Percentiles rank a stretch among this genome's conserved stretches.
These are phyloP conservation scores for Cystofilobasidium macerans DNA, from an alignment of 768 basidiomycete genomes.

Conservation along the genomic window DNA sequence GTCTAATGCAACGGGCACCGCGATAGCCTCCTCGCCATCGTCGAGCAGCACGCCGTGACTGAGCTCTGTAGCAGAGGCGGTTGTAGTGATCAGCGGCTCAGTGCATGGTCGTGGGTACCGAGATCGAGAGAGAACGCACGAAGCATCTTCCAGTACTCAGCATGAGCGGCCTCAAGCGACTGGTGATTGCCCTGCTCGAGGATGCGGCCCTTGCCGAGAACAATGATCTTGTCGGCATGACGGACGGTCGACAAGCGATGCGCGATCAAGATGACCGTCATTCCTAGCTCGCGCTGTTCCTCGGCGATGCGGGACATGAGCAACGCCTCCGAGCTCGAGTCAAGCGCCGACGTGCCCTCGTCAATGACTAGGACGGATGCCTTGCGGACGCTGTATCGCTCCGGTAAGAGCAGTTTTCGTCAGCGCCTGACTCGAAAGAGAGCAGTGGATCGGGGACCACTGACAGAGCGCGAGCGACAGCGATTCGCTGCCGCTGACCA, in stretches of 20 bases:
- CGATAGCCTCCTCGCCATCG: constrained; percentile 4
- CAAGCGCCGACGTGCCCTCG: constrained; percentile 26
- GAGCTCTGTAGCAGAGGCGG: not conserved
- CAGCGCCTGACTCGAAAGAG: too few species aligned
- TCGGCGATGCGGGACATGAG: constrained; percentile 20
- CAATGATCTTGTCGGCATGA: constrained; percentile 31
- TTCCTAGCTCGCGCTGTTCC: constrained; percentile 23
- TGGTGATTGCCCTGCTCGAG: constrained; percentile 33
- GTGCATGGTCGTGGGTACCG: not conserved
- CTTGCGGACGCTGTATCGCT: constrained; percentile 6
- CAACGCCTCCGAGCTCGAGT: constrained; percentile 17
- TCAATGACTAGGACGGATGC: constrained; percentile 27
- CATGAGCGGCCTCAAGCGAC: constrained; percentile 28
- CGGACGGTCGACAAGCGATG: constrained; percentile 26
- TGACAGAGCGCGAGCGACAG: constrained; percentile 27
- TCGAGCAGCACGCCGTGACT: not conserved
- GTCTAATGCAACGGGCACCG: not conserved
- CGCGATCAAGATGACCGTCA: constrained; percentile 28
- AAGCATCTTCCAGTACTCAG: constrained; percentile 12
- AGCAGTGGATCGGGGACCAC: not conserved
- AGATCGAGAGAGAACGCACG: not conserved
- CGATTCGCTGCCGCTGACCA: constrained; percentile 32
- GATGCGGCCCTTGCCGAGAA: constrained; percentile 30
- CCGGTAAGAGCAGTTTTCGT: too few species aligned
- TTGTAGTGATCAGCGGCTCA: not conserved